Evolutionary conservation across 2,329 filamentous ascomycete genomes (phyloP), one percentile per base, ranked within the genome.

Genomic region (Exophiala viscosa): DNA sequence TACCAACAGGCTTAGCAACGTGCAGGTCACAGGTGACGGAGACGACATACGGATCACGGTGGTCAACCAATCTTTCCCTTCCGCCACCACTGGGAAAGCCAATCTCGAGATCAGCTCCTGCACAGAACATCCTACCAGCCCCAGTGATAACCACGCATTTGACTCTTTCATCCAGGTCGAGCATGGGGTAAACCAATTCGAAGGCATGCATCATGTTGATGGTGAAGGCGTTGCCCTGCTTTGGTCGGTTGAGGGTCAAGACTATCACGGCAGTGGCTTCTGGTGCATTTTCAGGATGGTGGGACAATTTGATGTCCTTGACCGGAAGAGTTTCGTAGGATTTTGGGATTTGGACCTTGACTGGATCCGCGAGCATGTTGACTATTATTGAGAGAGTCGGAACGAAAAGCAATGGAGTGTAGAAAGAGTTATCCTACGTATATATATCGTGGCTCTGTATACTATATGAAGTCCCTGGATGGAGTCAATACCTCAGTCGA

Each of bases 151-250:
- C 74, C 17, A 81, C 66, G 44, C 71, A 76, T 58, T 77, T 78
- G 20, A 82, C 78, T 5, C 78, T 71, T 48, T 79, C 73, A 54
- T 83, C 79, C 18, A 74, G 66, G 55, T 81, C 76, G 62, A 81
- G 75, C 61, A 76, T 72, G 47, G 62, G 65, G 59, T 77, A 79
- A 14, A 59, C 50, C 11, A 69, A 17, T 63, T 64, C 67, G 3
- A 81, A 66, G 42, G 79, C 70, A 50, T 64, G 61, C 57, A 80
- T 76, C 68, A 82, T 75, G 42, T 66, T 64, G 49, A 73, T 69
- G 1, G 79, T 82, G 52, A 84, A 74, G 8, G 81, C 80, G 70
- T 84, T 84, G 50, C 79, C 73, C 64, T 83, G 82, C 41, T 73
- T 70, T 1, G 78, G 80, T 2, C 81, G 73, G 66, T 80, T 78